Percentiles rank a stretch among this genome's conserved stretches.
phyloP scores from a whole-genome alignment of 495 filamentous ascomycete species.

The Neurospora sp. region DNA sequence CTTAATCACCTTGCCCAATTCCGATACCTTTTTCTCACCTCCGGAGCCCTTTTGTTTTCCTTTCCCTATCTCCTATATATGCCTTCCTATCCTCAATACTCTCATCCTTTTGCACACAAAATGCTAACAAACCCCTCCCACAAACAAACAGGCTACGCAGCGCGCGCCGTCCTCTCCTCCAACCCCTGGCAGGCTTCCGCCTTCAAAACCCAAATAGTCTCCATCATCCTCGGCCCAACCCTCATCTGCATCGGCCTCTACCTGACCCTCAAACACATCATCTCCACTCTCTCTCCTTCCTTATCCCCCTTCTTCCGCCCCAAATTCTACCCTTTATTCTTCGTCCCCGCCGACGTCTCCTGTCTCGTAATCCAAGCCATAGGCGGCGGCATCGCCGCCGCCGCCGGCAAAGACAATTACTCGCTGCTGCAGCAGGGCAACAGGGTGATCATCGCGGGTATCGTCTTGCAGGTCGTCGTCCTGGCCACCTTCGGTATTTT shows the following conservation, averaged over 20 bases:
- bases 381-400: constrained; percentile 52
- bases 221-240: constrained; percentile 55
- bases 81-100: no score
- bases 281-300: no score
- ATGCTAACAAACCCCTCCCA: no score
- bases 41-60: no score
- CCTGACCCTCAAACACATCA: constrained; percentile 53
- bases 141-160: constrained; percentile 42
- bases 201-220: constrained; percentile 60
- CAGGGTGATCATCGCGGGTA: constrained; percentile 60
- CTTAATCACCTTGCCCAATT: no score
- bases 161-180: constrained; percentile 44
- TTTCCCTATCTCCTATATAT: no score
- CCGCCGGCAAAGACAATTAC: constrained; percentile 29
- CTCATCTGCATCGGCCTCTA: constrained; percentile 58
- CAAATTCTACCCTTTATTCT: constrained; percentile 48
- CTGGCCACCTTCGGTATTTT: constrained; percentile 45
- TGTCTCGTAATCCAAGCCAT: constrained; percentile 55
- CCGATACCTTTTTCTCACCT: no score
- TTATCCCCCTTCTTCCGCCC: constrained; percentile 38
- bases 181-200: constrained; percentile 50
- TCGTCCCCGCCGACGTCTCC: constrained; percentile 57
- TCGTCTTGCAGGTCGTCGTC: constrained; percentile 57
- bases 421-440: constrained; percentile 39
- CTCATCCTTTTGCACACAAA: no score